Conservation (phyloP, 73 alveolate species). For the Uronychia setigera region DNA sequence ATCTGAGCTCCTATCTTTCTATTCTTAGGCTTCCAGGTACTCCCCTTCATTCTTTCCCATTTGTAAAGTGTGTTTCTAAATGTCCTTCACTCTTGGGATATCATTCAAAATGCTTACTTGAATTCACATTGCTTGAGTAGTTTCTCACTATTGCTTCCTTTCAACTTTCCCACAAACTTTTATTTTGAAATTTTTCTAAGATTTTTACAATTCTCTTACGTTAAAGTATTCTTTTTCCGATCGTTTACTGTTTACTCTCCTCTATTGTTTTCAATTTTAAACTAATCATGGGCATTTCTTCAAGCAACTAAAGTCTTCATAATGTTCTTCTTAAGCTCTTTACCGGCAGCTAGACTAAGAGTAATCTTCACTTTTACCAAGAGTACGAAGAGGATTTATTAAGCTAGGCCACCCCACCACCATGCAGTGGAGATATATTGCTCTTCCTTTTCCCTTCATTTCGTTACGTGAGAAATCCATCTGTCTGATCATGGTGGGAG, state of each 20-base stretch:
- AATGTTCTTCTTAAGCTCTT: background rate
- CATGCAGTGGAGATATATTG: no score
- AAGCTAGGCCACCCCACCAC: no score
- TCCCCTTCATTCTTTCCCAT: background rate
- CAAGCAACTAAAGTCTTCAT: background rate
- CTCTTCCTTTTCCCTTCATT: no score
- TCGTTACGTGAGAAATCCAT: no score
- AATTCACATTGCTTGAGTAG: background rate
- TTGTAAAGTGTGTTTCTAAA: no score
- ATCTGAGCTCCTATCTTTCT: background rate
- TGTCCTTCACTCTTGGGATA: slow-evolving; percentile 3
- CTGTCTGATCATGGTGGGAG: no score
- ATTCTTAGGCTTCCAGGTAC: background rate
- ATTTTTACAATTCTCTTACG: background rate
- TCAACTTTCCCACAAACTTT: no score
- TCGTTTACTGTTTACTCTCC: no score
- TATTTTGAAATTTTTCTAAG: background rate
- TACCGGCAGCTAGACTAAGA: no score
- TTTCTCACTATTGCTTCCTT: background rate
- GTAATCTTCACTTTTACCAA: no score
- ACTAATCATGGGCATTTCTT: background rate
- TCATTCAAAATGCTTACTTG: background rate
- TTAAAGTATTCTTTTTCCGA: background rate
- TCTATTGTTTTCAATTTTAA: background rate
- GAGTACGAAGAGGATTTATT: no score